phyloP scores from a whole-genome alignment of 495 filamentous ascomycete species.

The Oidiodendron maius region DNA sequence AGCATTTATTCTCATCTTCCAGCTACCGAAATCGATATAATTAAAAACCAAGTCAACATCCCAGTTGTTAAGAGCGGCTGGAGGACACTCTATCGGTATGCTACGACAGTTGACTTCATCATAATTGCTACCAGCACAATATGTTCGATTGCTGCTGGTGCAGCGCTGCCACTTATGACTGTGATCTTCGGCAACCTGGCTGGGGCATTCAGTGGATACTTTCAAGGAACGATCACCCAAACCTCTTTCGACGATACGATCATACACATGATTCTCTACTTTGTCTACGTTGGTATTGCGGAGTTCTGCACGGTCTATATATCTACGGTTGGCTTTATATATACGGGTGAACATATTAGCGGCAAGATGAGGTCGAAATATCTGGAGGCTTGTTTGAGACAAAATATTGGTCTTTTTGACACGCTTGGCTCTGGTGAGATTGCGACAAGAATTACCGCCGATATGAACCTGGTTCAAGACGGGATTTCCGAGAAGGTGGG shows the following conservation, averaged over 20 bases:
- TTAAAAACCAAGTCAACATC: slow-evolving; percentile 66
- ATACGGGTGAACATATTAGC: slow-evolving; percentile 84
- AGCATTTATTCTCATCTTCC: slow-evolving; percentile 53
- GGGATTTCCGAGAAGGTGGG: slow-evolving; percentile 84
- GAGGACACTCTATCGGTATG: slow-evolving; percentile 71
- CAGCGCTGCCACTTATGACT: slow-evolving; percentile 83
- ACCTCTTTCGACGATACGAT: slow-evolving; percentile 56
- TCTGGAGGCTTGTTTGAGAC: slow-evolving; percentile 73
- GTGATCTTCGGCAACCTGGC: slow-evolving; percentile 76
- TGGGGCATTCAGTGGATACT: slow-evolving; percentile 63
- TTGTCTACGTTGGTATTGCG: slow-evolving; percentile 82
- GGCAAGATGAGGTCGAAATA: slow-evolving; percentile 82
- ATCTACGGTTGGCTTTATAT: slow-evolving; percentile 84
- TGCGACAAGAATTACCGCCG: slow-evolving; percentile 85
- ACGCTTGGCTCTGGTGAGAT: slow-evolving; percentile 88
- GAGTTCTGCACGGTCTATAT: slow-evolving; percentile 80
- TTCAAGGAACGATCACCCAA: slow-evolving; percentile 37
- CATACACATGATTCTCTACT: slow-evolving; percentile 69
- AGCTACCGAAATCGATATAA: slow-evolving; percentile 56
- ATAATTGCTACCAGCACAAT: slow-evolving; percentile 63
- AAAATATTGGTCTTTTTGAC: slow-evolving; percentile 92
- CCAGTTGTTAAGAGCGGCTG: slow-evolving; percentile 59
- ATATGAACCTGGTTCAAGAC: slow-evolving; percentile 84
- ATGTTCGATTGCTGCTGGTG: slow-evolving; percentile 70
- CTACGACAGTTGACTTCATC: slow-evolving; percentile 65